phyloP scores from a whole-genome alignment of 2,329 filamentous ascomycete species.

The Chaetomium sp. region DNA sequence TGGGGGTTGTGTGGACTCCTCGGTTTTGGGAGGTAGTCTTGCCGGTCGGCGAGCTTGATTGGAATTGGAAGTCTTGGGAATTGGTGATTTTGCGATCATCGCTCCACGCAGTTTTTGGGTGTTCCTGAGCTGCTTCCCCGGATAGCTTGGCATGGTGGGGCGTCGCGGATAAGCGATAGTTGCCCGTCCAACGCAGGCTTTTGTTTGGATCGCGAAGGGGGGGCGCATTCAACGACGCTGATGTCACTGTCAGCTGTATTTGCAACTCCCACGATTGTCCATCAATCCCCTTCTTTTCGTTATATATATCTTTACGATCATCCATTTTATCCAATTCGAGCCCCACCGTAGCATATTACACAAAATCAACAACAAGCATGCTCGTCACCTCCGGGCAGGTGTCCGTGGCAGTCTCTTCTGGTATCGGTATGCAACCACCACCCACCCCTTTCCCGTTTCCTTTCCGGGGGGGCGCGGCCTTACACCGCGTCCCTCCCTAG shows the following conservation, averaged over 20 bases:
- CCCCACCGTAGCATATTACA: neutral
- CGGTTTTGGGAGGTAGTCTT: constrained; percentile 20
- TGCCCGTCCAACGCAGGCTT: constrained; percentile 21
- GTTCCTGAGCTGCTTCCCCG: neutral
- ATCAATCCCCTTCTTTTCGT: neutral
- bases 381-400: constrained; percentile 72
- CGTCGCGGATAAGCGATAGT: constrained; percentile 38
- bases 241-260: neutral
- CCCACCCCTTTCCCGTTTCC: constrained; percentile 12
- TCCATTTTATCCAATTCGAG: neutral
- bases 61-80: neutral
- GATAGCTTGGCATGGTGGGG: neutral
- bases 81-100: neutral
- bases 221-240: neutral
- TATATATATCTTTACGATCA: neutral
- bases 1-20: neutral
- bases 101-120: constrained; percentile 12
- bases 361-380: constrained; percentile 40
- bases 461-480: too few species aligned
- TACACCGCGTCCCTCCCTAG: too few species aligned
- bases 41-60: neutral
- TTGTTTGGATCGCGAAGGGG: constrained; percentile 19
- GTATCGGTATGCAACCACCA: constrained; percentile 56
- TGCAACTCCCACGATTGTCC: neutral
- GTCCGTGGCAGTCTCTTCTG: constrained; percentile 65